Conservation (phyloP, 1,284 basidiomycete genomes). For the Austroboletus novae-zelandiae region DNA sequence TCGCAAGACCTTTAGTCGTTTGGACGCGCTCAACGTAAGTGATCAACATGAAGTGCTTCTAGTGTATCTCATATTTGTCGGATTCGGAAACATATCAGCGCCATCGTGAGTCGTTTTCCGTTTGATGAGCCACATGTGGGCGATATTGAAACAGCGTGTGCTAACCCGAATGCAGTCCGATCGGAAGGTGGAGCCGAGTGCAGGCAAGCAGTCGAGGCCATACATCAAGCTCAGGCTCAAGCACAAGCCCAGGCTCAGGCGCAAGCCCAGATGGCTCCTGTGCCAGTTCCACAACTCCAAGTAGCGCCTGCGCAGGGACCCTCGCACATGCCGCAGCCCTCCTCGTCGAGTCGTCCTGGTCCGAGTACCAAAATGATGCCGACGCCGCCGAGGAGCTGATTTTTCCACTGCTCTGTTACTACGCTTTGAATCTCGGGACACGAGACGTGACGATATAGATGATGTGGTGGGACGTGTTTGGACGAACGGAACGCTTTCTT, state of each 20-base stretch:
- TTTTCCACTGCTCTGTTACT: not conserved
- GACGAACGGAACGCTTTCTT: constrained; percentile 27
- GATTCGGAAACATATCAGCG: not conserved
- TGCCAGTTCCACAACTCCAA: constrained; percentile 19
- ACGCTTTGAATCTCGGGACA: constrained; percentile 2
- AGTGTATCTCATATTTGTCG: constrained; percentile 15
- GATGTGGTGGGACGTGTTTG: constrained; percentile 8
- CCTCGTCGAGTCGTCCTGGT: constrained; percentile 20
- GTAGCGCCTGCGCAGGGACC: constrained; percentile 8
- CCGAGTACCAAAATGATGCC: constrained; percentile 19
- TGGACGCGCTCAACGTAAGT: constrained; percentile 92
- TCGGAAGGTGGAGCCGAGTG: constrained; percentile 81
- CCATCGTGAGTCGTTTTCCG: not conserved
- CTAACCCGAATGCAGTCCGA: constrained; percentile 52
- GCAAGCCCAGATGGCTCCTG: constrained; percentile 9
- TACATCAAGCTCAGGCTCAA: constrained; percentile 35
- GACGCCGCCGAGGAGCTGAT: constrained; percentile 23
- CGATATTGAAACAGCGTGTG: constrained; percentile 16
- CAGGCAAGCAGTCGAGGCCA: constrained; percentile 42
- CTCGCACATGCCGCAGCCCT: constrained; percentile 17
- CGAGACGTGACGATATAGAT: constrained; percentile 15
- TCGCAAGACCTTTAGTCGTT: constrained; percentile 90
- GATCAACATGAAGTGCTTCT: constrained; percentile 28
- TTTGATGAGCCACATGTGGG: constrained; percentile 13
- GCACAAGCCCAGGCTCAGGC: constrained; percentile 24